Base-by-base conservation (phyloP, 2,329 filamentous ascomycete species). In the Paracorniculantispora psalliotae region DNA sequence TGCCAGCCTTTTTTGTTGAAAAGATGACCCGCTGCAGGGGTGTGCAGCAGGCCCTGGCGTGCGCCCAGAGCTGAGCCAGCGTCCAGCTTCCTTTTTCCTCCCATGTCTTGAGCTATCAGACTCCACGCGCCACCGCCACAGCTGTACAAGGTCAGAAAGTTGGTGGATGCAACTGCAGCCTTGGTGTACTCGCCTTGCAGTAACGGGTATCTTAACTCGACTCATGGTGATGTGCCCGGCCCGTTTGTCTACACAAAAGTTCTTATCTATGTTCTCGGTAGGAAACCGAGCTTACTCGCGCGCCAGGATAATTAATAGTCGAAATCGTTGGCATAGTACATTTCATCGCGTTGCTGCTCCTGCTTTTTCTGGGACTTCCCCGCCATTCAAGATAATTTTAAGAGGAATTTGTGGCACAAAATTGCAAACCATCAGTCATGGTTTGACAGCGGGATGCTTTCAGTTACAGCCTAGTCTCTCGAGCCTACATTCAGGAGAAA, bases 101-200 rank as follows among this genome's bases (percentile, higher is more conserved):
- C 21, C 33, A 39, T 57, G 54, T 57, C 54, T 48, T 28, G 43
- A 25, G 33, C 21, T 52, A 49, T 28, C 46, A 49, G 21, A 33
- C 44, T 57, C 33, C 35, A 41, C 44, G 52, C 39, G 50, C 25
- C 41, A 28, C 51, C 13, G 25, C 39, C 30, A 53, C 49, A 21
- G 23, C 50, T 28, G 4, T 19, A 23, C 39, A 30, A 37, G 12
- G 33, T 5, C 30, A 6, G 30, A 6, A 33, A 33, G 10, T 37
- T 15, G 37, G 50, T 23, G 37, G 19, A n/a, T 21, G 41, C 28
- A 25, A 26, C 47, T 39, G 33, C 33, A 28, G 39, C 52, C 52
- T 44, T 21, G 26, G n/a, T 46, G 21, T 28, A 9, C 25, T 48
- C 53, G 33, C 54, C 43, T 48, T 49, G 43, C 33, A 39, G 28